phyloP scores from a whole-genome alignment of 495 filamentous ascomycete species.

The Cercophora sp. region DNA sequence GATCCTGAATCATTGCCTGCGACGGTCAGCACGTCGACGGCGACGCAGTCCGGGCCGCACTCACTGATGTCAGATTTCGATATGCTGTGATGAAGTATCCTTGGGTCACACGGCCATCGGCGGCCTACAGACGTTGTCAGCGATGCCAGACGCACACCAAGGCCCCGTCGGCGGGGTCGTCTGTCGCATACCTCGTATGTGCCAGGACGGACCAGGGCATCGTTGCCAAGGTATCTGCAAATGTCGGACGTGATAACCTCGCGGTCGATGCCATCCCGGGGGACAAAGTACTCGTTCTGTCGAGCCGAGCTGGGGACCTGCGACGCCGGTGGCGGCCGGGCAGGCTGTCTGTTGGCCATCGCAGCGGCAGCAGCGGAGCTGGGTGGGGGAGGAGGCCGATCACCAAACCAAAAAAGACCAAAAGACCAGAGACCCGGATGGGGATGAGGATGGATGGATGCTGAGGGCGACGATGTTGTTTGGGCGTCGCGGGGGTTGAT shows the following conservation, averaged over 20 bases:
- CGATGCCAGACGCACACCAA: constrained; percentile 3
- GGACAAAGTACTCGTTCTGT: constrained; percentile 82
- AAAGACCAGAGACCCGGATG: background rate
- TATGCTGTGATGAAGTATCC: constrained; percentile 88
- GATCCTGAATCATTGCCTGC: constrained; percentile 84
- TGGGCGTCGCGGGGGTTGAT: constrained; percentile 17
- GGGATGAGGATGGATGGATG: constrained; percentile 20
- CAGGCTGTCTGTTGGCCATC: constrained; percentile 29
- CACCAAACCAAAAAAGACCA: constrained; percentile 5
- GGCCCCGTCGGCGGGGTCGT: constrained; percentile 11
- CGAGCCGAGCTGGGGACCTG: constrained; percentile 41
- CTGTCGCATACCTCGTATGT: constrained; percentile 64
- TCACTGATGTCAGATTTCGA: constrained; percentile 80
- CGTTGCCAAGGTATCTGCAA: constrained; percentile 87
- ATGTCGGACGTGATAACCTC: constrained; percentile 95
- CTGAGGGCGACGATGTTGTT: background rate
- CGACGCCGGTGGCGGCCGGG: constrained; percentile 38
- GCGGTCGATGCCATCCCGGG: constrained; percentile 83
- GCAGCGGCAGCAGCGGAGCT: background rate
- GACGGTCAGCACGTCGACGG: constrained; percentile 4
- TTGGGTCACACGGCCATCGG: constrained; percentile 55
- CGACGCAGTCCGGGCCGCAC: constrained; percentile 26
- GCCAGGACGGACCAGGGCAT: constrained; percentile 84
- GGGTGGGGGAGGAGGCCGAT: background rate
- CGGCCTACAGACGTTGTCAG: constrained; percentile 26